Evolutionary conservation across 2,329 filamentous ascomycete genomes (phyloP).

Genomic region (Dactylonectria macrodidyma): DNA sequence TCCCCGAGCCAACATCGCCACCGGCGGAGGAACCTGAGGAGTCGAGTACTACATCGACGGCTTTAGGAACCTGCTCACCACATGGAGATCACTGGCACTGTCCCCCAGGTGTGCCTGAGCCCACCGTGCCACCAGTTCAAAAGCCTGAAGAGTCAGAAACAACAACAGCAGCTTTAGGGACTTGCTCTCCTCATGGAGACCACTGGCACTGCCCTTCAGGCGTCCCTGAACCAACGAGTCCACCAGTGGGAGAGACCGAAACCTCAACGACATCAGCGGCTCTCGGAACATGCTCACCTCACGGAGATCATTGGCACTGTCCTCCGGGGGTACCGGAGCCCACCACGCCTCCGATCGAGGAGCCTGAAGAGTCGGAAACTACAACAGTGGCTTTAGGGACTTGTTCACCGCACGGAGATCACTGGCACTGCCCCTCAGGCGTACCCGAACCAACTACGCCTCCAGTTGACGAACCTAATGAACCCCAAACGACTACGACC

Average conservation of each 20-base stretch:
- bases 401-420: conserved; percentile 28
- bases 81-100: conserved; percentile 12
- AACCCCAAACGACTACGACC: not conserved
- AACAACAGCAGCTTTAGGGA: not conserved
- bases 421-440: not conserved
- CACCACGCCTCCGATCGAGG: not conserved
- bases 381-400: not conserved
- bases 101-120: not conserved
- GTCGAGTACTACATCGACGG: too few relatives aligned
- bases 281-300: not conserved
- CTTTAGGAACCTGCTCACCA: not conserved
- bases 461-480: not conserved
- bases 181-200: conserved; percentile 28
- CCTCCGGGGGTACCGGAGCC: conserved; percentile 1
- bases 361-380: not conserved
- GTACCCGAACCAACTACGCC: not conserved
- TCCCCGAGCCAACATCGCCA: not conserved
- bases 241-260: not conserved
- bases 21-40: not conserved
- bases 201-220: conserved; percentile 7
- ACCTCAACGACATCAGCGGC: not conserved
- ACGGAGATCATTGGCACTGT: conserved; percentile 9
- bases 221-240: not conserved
- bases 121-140: not conserved
- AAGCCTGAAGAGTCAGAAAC: not conserved